Percentiles rank a stretch among this genome's conserved stretches.
phyloP scores from a whole-genome alignment of 495 filamentous ascomycete genomes.

The Articulospora tetracladia region DNA sequence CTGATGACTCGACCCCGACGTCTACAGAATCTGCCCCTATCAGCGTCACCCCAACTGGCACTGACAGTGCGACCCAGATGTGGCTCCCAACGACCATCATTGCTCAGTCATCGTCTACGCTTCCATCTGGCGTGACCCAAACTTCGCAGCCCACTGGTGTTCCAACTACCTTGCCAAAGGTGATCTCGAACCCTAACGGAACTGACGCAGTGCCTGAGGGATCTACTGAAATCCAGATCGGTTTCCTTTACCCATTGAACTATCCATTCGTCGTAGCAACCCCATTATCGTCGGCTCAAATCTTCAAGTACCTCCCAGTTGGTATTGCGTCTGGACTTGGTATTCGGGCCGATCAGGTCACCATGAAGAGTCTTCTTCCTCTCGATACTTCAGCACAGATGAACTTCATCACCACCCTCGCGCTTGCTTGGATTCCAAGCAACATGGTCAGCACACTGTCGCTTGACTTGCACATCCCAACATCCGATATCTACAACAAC shows the following conservation, averaged over 20 bases:
- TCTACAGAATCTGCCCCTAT: conserved; percentile 9
- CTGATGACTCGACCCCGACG: not conserved
- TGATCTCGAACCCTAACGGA: conserved; percentile 58
- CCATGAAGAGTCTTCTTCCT: conserved; percentile 71
- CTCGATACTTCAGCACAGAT: conserved; percentile 65
- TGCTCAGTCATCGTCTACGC: conserved; percentile 20
- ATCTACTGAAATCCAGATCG: conserved; percentile 71
- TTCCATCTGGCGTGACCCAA: conserved; percentile 10
- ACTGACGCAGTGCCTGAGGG: conserved; percentile 47
- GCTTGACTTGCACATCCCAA: conserved; percentile 62
- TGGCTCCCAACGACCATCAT: conserved; percentile 28
- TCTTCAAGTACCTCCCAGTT: conserved; percentile 75
- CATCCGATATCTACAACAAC: conserved; percentile 70
- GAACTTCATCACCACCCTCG: conserved; percentile 82
- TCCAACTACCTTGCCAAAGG: conserved; percentile 64
- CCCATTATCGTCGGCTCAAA: conserved; percentile 71
- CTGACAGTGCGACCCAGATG: conserved; percentile 15
- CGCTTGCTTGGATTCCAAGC: conserved; percentile 67
- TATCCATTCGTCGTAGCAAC: conserved; percentile 76
- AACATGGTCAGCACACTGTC: conserved; percentile 58
- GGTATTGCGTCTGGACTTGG: conserved; percentile 67
- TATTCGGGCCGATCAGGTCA: conserved; percentile 45
- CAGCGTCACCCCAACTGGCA: conserved; percentile 22
- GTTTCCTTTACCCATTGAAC: conserved; percentile 74
- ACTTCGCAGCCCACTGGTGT: conserved; percentile 15